Conservation (phyloP, 805 yeast genomes). For the Kazachstania kunashirensis region DNA sequence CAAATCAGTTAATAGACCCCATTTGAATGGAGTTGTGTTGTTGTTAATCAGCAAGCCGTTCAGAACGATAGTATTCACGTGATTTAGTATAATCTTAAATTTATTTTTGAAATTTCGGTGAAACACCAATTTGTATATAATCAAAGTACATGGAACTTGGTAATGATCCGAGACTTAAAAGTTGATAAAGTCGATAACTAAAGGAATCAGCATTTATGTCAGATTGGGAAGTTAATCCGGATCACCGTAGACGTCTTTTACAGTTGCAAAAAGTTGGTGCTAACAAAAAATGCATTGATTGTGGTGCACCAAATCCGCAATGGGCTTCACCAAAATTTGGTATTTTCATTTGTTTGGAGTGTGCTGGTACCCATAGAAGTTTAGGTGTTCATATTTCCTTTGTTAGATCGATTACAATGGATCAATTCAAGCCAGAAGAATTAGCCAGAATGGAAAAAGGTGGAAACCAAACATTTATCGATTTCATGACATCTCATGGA, state of each 20-base stretch:
- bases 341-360: conserved; percentile 90
- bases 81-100: too few relatives aligned
- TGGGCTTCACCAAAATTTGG: conserved; percentile 99
- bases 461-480: conserved; percentile 70
- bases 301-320: conserved; percentile 93
- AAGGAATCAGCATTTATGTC: too few relatives aligned
- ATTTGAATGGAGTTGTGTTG: too few relatives aligned
- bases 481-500: conserved; percentile 64
- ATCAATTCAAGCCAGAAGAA: conserved; percentile 93
- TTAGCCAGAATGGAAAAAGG: conserved; percentile 85
- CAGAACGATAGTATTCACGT: too few relatives aligned
- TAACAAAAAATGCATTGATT: conserved; percentile 87
- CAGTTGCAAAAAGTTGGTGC: conserved; percentile 73
- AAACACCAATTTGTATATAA: too few relatives aligned
- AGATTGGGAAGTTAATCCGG: conserved; percentile 90
- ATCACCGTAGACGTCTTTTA: conserved; percentile 68
- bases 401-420: conserved; percentile 96
- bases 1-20: too few relatives aligned
- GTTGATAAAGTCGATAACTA: too few relatives aligned
- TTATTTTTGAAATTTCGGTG: too few relatives aligned
- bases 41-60: too few relatives aligned
- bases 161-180: too few relatives aligned
- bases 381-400: conserved; percentile 94
- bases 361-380: conserved; percentile 95
- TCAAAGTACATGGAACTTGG: too few relatives aligned